phyloP scores from a whole-genome alignment of 192 early-diverging fungal species.

The Chytriomyces sp. region DNA sequence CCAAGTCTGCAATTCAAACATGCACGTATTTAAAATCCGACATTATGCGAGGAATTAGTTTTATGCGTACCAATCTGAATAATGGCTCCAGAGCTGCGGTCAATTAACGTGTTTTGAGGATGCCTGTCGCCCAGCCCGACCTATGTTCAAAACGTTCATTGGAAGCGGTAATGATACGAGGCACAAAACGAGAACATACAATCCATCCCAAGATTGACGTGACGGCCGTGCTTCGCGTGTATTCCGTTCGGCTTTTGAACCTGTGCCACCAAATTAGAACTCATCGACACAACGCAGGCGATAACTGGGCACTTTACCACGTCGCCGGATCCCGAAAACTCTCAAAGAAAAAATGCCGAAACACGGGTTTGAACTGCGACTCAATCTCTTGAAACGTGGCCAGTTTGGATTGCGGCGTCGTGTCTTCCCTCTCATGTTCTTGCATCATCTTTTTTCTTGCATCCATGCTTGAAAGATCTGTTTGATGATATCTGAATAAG shows the following conservation, averaged over 20 bases:
- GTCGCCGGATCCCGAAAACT: slow-evolving; percentile 69
- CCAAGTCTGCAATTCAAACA: slow-evolving; percentile 61
- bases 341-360: slow-evolving; percentile 81
- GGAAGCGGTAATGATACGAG: neutral
- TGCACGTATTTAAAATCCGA: neutral
- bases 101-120: slow-evolving; percentile 89
- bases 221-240: slow-evolving; percentile 81
- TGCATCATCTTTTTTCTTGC: slow-evolving; percentile 50
- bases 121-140: slow-evolving; percentile 90
- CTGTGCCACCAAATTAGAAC: slow-evolving; percentile 20
- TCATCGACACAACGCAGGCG: neutral
- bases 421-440: slow-evolving; percentile 45
- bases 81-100: slow-evolving; percentile 78
- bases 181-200: slow-evolving; percentile 46
- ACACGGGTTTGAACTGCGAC: slow-evolving; percentile 59
- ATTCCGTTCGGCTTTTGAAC: slow-evolving; percentile 73
- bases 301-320: slow-evolving; percentile 56
- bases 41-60: neutral
- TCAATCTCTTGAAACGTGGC: slow-evolving; percentile 59
- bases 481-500: slow-evolving; percentile 46
- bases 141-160: neutral
- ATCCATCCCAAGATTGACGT: slow-evolving; percentile 88
- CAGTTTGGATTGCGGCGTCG: slow-evolving; percentile 61
- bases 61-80: slow-evolving; percentile 77
- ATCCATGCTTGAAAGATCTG: slow-evolving; percentile 45